A percentile compares a stretch with the other conserved stretches of the same genome.
Conservation (phyloP, 352 stramenopile genomes). For the Peronospora belbahrii region DNA sequence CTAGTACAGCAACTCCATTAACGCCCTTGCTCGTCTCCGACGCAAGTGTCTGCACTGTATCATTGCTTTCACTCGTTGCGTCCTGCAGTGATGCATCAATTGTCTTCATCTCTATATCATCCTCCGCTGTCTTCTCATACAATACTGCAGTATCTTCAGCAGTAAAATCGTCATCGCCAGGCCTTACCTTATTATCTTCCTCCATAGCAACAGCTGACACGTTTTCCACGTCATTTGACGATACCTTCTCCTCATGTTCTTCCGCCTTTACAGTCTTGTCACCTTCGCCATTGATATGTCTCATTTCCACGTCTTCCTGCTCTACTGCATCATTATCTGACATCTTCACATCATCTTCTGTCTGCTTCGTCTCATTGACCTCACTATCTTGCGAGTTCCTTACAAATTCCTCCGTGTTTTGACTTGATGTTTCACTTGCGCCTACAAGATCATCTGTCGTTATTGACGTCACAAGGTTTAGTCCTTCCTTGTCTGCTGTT, state of each 20-base stretch:
- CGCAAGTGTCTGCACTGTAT: not conserved
- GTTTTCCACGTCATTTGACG: constrained; percentile 3
- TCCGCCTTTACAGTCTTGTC: not conserved
- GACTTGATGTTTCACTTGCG: constrained; percentile 10
- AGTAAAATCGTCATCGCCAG: not conserved
- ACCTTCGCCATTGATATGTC: not conserved
- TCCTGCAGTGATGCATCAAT: constrained; percentile 1
- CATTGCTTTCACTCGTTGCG: constrained; percentile 4
- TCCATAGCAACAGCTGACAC: not conserved
- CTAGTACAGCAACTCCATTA: not conserved
- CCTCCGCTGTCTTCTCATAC: not conserved
- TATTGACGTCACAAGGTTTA: not conserved
- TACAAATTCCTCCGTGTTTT: constrained; percentile 5
- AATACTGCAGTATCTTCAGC: not conserved
- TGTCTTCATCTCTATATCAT: constrained; percentile 10
- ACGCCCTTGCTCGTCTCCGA: constrained; percentile 7
- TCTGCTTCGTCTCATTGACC: constrained; percentile 6
- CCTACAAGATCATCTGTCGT: constrained; percentile 6
- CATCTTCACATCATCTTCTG: constrained; percentile 4
- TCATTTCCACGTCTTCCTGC: constrained; percentile 14
- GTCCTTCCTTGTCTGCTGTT: constrained; percentile 8
- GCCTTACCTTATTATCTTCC: constrained; percentile 1
- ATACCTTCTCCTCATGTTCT: not conserved
- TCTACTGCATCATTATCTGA: not conserved
- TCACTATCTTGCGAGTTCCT: constrained; percentile 8